A percentile compares a stretch with the other conserved stretches of the same genome.
Evolutionary conservation across 345 rosid species (phyloP).

Genomic region (Eutrema heterophyllum): DNA sequence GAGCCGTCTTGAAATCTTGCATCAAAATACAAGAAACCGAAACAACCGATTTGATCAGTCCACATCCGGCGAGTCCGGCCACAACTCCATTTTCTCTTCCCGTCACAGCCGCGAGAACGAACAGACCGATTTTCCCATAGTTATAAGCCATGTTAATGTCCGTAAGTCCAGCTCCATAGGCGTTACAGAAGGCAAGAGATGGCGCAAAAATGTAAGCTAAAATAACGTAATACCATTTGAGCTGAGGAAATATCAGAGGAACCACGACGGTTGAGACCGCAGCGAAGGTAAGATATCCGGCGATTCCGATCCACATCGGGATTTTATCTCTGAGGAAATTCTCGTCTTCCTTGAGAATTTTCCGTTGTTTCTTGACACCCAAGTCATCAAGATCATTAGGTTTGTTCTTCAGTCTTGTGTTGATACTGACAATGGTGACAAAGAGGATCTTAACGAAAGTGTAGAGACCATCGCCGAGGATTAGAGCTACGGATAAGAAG

Average conservation of each 20-base stretch:
- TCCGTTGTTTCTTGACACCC: constrained; percentile 24
- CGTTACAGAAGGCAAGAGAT: constrained; percentile 86
- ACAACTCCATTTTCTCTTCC: constrained; percentile 78
- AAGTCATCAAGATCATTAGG: constrained; percentile 12
- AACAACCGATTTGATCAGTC: constrained; percentile 83
- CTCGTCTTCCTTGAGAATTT: constrained; percentile 51
- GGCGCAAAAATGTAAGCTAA: constrained; percentile 81
- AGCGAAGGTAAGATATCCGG: constrained; percentile 56
- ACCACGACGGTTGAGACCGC: constrained; percentile 51
- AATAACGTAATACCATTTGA: constrained; percentile 81
- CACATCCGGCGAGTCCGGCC: constrained; percentile 86
- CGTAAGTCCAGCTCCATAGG: constrained; percentile 92
- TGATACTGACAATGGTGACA: constrained; percentile 46
- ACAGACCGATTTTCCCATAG: constrained; percentile 91
- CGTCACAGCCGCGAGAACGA: constrained; percentile 66
- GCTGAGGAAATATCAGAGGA: constrained; percentile 86
- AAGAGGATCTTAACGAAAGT: constrained; percentile 62
- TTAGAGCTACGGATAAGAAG: constrained; percentile 75
- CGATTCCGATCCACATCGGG: constrained; percentile 67
- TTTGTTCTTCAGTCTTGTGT: constrained; percentile 42
- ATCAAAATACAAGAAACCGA: constrained; percentile 82
- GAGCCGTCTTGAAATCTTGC: constrained; percentile 97
- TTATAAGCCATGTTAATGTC: constrained; percentile 97
- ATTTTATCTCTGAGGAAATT: constrained; percentile 62
- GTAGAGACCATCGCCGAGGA: constrained; percentile 93